Base-by-base conservation (phyloP, 805 yeast species). In the Zygosaccharomyces rouxii region DNA sequence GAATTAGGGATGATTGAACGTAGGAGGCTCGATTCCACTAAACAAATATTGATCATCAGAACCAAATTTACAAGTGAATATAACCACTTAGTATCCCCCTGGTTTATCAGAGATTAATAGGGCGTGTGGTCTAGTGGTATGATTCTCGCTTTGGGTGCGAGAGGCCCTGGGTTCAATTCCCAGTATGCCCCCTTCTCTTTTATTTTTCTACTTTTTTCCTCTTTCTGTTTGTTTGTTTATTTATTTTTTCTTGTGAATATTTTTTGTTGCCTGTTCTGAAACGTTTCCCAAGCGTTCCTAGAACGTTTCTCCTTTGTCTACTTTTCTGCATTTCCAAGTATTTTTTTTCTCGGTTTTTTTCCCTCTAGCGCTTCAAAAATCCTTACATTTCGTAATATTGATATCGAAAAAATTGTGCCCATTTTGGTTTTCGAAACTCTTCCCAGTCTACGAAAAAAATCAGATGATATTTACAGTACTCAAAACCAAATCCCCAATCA, bases 121-220 rank as follows among this genome's bases (percentile, higher is more conserved):
- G 63, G 63, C 63, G 63, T 59, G 63, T 59, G 63, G 63, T 59
- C 63, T 59, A 59, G 63, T 59, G 63, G 63, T 59, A 59, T 59
- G 63, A 59, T 59, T 59, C 63, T 59, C 63, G 63, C 63, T 59
- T 59, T 59, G 63, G 63, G 63, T 74, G 76, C 74, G 77, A 72
- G 76, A 72, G 76, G 77, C 75, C 78, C 77, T 70, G 77, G 77
- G 76, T 73, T 73, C 76, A 72, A 73, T 72, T 73, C 76, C 76
- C 77, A 70, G 76, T 58, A 53, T 58, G 64, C 62, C 64, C 64
- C 62, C 28, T 50, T 44, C n/a, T n/a, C n/a, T n/a, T n/a, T n/a
- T n/a, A n/a, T n/a, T n/a, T n/a, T n/a, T n/a, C n/a, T n/a, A n/a
- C n/a, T n/a, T n/a, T n/a, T n/a, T n/a, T n/a, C n/a, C n/a, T n/a